These are phyloP conservation scores for Echium plantagineum DNA, from an alignment of 257 asterid genomes.

Conservation along the genomic window DNA sequence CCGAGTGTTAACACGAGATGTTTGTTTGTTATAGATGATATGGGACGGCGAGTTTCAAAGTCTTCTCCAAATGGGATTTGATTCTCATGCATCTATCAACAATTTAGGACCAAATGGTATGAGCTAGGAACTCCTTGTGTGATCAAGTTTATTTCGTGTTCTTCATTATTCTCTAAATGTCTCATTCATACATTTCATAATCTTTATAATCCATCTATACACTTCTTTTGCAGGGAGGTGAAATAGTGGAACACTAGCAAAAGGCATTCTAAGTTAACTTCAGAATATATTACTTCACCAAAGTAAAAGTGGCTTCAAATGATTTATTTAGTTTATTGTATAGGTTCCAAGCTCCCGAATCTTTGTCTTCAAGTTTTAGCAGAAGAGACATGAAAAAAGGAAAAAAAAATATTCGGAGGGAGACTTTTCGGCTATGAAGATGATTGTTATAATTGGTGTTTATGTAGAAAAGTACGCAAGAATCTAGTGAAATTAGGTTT, in stretches of 20 bases:
- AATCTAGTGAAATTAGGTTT: neutral
- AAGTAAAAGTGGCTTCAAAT: constrained; percentile 15
- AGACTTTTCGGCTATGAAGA: constrained; percentile 21
- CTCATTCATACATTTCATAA: neutral
- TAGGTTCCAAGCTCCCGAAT: constrained; percentile 50
- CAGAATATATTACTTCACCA: constrained; percentile 6
- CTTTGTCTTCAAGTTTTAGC: constrained; percentile 70
- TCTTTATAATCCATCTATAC: neutral
- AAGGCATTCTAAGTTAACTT: constrained; percentile 14
- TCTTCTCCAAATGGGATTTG: constrained; percentile 62
- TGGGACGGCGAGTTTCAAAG: constrained; percentile 48
- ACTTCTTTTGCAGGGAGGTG: constrained; percentile 3
- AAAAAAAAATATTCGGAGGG: constrained; percentile 29
- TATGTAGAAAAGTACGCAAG: too few species aligned
- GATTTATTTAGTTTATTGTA: constrained; percentile 26
- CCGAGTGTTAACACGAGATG: neutral
- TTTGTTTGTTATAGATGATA: constrained; percentile 29
- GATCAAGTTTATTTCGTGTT: neutral
- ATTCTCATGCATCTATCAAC: constrained; percentile 35
- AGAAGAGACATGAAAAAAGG: constrained; percentile 51
- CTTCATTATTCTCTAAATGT: neutral
- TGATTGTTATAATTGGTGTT: constrained; percentile 27
- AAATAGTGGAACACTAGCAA: neutral
- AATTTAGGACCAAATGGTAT: constrained; percentile 59
- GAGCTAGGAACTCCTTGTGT: neutral